Evolutionary conservation across 2,329 filamentous ascomycete genomes (phyloP).

Genomic region (Colletotrichum cuscutae): DNA sequence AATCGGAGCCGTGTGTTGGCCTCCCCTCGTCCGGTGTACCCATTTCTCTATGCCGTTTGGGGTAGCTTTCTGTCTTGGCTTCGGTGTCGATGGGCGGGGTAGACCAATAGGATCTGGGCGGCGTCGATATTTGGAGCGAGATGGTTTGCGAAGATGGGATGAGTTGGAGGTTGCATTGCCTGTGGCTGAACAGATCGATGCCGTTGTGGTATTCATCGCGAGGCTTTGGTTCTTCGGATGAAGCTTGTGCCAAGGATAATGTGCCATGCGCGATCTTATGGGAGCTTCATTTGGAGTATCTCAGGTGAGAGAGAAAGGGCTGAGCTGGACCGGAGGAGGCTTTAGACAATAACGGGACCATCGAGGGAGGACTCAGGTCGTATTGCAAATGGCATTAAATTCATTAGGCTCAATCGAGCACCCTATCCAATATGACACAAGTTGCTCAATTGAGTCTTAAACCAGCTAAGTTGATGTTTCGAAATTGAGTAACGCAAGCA

Average conservation of each 20-base stretch:
- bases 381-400: neutral
- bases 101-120: neutral
- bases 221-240: neutral
- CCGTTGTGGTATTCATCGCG: neutral
- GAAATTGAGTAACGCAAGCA: neutral
- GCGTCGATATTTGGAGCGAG: neutral
- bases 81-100: constrained; percentile 4
- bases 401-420: neutral
- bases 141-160: neutral
- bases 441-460: neutral
- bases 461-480: neutral
- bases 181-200: neutral
- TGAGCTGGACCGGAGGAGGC: neutral
- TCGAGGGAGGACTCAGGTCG: no score
- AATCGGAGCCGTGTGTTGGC: constrained; percentile 16
- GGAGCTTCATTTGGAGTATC: neutral
- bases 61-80: constrained; percentile 12
- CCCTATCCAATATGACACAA: neutral
- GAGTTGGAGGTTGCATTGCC: neutral
- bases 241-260: neutral
- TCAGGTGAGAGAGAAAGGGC: neutral
- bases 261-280: neutral
- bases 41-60: neutral
- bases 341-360: no score
- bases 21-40: neutral